These are phyloP conservation scores for Scheffersomyces lignicola DNA, from an alignment of 1,139 yeast genomes.

Conservation along the genomic window DNA sequence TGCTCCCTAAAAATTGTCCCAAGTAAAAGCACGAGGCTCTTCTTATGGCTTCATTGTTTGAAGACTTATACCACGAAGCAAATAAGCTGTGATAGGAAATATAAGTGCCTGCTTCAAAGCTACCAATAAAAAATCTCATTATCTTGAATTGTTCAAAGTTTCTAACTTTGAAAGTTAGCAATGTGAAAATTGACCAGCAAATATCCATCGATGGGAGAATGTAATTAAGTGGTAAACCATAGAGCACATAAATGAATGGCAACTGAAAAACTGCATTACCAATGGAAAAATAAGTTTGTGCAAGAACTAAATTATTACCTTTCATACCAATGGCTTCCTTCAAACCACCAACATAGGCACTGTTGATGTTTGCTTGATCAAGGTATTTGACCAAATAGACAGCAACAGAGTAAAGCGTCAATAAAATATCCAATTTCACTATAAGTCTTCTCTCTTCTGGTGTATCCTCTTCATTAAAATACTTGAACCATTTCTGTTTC, in stretches of 20 bases:
- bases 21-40: constrained; percentile 61
- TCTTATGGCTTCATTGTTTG: constrained; percentile 55
- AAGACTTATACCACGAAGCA: constrained; percentile 57
- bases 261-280: constrained; percentile 61
- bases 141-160: constrained; percentile 52
- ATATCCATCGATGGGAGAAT: constrained; percentile 60
- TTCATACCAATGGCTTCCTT: constrained; percentile 56
- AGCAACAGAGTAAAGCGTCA: constrained; percentile 59
- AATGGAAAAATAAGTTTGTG: constrained; percentile 56
- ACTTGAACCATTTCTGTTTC: constrained; percentile 56
- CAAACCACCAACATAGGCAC: constrained; percentile 72
- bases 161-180: constrained; percentile 50
- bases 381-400: constrained; percentile 64
- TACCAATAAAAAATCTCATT: constrained; percentile 60
- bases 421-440: constrained; percentile 59
- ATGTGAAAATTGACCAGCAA: constrained; percentile 67
- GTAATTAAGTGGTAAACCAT: constrained; percentile 52
- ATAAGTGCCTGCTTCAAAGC: constrained; percentile 61
- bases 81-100: constrained; percentile 61
- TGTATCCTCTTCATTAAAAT: constrained; percentile 62
- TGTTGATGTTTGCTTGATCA: constrained; percentile 59
- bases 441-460: constrained; percentile 57
- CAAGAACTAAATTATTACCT: constrained; percentile 66
- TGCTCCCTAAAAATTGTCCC: constrained; percentile 60
- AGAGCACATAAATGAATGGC: constrained; percentile 45